Percentiles rank a stretch among this genome's conserved stretches.
Evolutionary conservation across 768 basidiomycete genomes (phyloP).

Genomic region (Imleria badia): DNA sequence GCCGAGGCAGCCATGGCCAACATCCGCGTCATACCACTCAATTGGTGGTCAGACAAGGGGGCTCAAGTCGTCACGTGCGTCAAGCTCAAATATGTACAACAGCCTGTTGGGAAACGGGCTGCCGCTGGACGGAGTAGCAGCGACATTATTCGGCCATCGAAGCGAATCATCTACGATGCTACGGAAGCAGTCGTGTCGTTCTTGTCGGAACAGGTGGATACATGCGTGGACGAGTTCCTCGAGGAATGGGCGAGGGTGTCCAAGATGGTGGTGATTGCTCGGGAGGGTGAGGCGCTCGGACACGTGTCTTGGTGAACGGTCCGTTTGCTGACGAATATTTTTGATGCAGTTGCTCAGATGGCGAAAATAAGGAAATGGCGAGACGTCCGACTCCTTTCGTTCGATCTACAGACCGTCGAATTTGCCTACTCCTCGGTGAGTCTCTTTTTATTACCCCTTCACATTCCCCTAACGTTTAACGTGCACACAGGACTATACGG

Average conservation of each 20-base stretch:
- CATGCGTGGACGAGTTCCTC: slow-evolving; percentile 86
- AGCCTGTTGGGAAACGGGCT: slow-evolving; percentile 71
- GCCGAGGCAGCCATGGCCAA: slow-evolving; percentile 93
- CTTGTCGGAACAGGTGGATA: slow-evolving; percentile 80
- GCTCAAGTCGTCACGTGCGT: slow-evolving; percentile 87
- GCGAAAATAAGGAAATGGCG: slow-evolving; percentile 67
- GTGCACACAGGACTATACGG: slow-evolving; percentile 60
- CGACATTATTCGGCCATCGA: slow-evolving; percentile 74
- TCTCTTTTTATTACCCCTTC: neutral
- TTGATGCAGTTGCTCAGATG: slow-evolving; percentile 72
- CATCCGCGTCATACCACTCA: slow-evolving; percentile 82
- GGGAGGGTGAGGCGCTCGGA: slow-evolving; percentile 60
- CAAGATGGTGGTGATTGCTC: slow-evolving; percentile 91
- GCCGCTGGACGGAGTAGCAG: slow-evolving; percentile 50
- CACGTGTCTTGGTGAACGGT: neutral
- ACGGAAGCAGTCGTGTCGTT: slow-evolving; percentile 88
- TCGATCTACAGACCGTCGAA: slow-evolving; percentile 91
- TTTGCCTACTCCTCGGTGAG: slow-evolving; percentile 72
- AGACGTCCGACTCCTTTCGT: slow-evolving; percentile 81
- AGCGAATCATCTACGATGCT: slow-evolving; percentile 88
- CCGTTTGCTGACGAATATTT: neutral
- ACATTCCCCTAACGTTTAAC: neutral
- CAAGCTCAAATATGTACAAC: slow-evolving; percentile 87
- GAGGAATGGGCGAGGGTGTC: slow-evolving; percentile 93
- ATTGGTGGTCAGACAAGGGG: slow-evolving; percentile 88